A percentile compares a stretch with the other conserved stretches of the same genome.
Evolutionary conservation across 345 rosid species (phyloP).

Genomic region (rapeseed (Brassica napus)): Da-Ae NC_063446.1:37605001-37605500

Average conservation of each 20-base stretch:
- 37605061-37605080: background rate
- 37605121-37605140: background rate
- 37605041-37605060: too few species aligned
- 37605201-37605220: background rate
- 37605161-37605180: background rate
- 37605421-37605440: background rate
- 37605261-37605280: background rate
- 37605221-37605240: slow-evolving; percentile 1
- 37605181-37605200: background rate
- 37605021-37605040: too few species aligned
- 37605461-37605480: slow-evolving; percentile 5
- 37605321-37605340: background rate
- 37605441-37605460: background rate
- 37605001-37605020: too few species aligned
- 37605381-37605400: background rate
- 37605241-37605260: background rate
- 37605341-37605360: background rate
- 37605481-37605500: slow-evolving; percentile 14
- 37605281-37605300: background rate
- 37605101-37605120: background rate
- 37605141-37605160: background rate
- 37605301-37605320: background rate
- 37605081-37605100: background rate
- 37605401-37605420: background rate
- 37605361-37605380: slow-evolving; percentile 11